These are phyloP conservation scores for Elongisporangium anandrum DNA, from an alignment of 352 stramenopile species.

Conservation along the genomic window DNA sequence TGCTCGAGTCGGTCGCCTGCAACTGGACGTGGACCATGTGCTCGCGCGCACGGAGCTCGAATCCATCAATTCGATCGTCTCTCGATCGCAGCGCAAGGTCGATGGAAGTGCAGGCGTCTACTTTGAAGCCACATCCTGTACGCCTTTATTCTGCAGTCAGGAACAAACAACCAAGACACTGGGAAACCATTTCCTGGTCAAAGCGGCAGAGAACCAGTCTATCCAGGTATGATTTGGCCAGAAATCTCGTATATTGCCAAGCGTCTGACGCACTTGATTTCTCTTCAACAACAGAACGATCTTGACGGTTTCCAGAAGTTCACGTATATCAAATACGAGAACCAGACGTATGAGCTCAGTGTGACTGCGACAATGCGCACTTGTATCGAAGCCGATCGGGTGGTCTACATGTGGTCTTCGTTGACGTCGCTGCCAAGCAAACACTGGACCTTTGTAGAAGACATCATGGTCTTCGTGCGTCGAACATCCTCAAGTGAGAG, in stretches of 20 bases:
- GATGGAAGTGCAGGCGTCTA: neutral
- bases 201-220: no score
- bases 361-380: neutral
- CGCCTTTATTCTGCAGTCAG: neutral
- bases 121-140: neutral
- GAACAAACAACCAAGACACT: neutral
- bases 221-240: no score
- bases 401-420: neutral
- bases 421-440: no score
- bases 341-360: no score
- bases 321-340: no score
- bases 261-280: no score
- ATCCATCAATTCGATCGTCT: neutral
- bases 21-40: neutral
- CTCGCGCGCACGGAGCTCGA: neutral
- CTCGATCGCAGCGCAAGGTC: neutral
- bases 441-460: neutral
- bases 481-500: neutral
- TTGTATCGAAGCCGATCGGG: neutral
- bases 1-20: neutral
- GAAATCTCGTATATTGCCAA: no score
- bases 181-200: no score
- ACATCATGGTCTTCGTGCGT: neutral
- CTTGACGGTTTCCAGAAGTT: no score
- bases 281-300: no score